Conservation (phyloP, 768 basidiomycete genomes). For the Exidia glandulosa region DNA sequence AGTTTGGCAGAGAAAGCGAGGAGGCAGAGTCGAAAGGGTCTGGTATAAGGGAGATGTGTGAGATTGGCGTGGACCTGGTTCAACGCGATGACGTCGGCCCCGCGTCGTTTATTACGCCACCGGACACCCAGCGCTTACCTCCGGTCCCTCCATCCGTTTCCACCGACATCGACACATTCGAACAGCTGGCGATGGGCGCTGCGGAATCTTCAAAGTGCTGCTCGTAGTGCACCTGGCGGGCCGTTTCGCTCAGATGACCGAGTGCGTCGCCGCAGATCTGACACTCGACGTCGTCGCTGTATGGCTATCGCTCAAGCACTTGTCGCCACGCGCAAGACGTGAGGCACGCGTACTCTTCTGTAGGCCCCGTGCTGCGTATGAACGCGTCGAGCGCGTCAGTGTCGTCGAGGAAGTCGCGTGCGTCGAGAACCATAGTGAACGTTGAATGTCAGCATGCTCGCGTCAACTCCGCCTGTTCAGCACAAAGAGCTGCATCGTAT, state of each 20-base stretch:
- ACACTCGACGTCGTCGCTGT: slow-evolving; percentile 23
- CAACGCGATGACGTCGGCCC: slow-evolving; percentile 1
- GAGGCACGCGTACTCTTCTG: not conserved
- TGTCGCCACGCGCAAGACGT: not conserved
- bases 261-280: slow-evolving; percentile 41
- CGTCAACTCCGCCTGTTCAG: not conserved
- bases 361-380: not conserved
- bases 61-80: too few relatives aligned
- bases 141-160: not conserved
- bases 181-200: not conserved
- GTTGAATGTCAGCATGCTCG: not conserved
- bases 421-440: not conserved
- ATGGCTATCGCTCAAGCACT: not conserved
- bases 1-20: not conserved
- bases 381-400: not conserved
- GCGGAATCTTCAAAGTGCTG: slow-evolving; percentile 30
- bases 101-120: too few relatives aligned
- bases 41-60: slow-evolving; percentile 11
- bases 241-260: slow-evolving; percentile 19
- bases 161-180: not conserved
- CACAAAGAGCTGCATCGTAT: too few relatives aligned
- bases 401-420: not conserved
- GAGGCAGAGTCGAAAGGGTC: not conserved
- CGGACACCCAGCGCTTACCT: slow-evolving; percentile 8
- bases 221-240: slow-evolving; percentile 48